Evolutionary conservation across 1,284 basidiomycete species (phyloP).

Genomic region (Athelia sp.): DNA sequence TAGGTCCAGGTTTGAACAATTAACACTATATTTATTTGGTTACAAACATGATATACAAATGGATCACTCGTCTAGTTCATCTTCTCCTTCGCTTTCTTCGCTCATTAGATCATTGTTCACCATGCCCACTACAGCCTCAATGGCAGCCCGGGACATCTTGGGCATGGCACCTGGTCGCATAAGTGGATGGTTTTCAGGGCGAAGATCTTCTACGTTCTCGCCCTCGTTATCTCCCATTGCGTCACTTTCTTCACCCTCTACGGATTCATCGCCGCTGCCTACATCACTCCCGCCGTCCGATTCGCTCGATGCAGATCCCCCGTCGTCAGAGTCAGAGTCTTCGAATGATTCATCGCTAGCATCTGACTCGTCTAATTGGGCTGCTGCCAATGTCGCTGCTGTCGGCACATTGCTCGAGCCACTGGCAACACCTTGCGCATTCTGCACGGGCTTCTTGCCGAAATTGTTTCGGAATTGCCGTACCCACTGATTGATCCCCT

Average conservation of each 20-base stretch:
- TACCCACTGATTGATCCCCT: constrained; percentile 62
- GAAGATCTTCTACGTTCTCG: constrained; percentile 39
- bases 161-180: constrained; percentile 65
- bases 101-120: constrained; percentile 46
- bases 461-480: constrained; percentile 51
- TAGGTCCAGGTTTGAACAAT: too few relatives aligned
- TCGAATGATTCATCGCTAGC: too few relatives aligned
- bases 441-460: constrained; percentile 31
- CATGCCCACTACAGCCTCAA: constrained; percentile 61
- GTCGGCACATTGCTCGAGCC: constrained; percentile 12
- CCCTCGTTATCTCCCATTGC: constrained; percentile 29
- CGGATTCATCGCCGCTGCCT: constrained; percentile 2
- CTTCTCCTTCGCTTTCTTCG: constrained; percentile 29
- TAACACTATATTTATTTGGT: too few relatives aligned
- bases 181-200: constrained; percentile 55
- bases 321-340: constrained; percentile 14
- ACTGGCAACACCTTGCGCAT: constrained; percentile 6
- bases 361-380: constrained; percentile 3
- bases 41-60: too few relatives aligned
- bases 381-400: constrained; percentile 9
- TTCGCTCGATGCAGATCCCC: constrained; percentile 18
- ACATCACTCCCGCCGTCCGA: not conserved
- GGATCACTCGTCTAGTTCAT: constrained; percentile 28
- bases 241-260: constrained; percentile 19
- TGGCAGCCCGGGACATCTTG: constrained; percentile 55